Base-by-base conservation (phyloP, 1,139 yeast species). In the Pichia sp. region DNA sequence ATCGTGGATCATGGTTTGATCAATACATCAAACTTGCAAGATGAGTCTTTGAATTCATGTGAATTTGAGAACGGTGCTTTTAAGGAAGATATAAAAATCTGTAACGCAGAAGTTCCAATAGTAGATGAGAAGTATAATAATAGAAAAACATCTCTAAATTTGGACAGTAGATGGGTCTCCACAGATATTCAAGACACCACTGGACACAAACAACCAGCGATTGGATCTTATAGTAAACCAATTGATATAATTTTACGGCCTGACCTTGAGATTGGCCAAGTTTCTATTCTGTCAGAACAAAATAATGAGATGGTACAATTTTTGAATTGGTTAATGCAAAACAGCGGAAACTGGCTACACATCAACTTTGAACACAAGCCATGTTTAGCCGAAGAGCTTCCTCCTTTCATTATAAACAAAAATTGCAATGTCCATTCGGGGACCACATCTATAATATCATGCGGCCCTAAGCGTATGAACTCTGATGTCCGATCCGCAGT, bases 401-500 rank as follows among this genome's bases (percentile, higher is more conserved):
- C 49, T 4, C 29, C 38, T 1, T 52, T 48, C 39, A 48, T 61
- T 23, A 39, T 49, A 5, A 33, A 35, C 4, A 36, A 52, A 10
- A 44, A 48, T 16, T 16, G 23, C 23, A 16, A 16, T 4, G 60
- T 26, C n/a, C 27, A 44, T 5, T n/a, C 35, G 3, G 34, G 37
- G 27, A 49, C 60, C 2, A 55, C 58, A 7, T 64, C 66, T 1
- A 53, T 65, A 5, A 56, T 65, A 27, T 55, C 65, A 3, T 65
- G 68, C 49, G 68, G 68, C 4, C 68, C 69, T 3, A 50, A 55
- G 9, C 47, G 53, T 6, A 42, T 65, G 49, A 62, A 60, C 44
- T 54, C 59, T 3, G 67, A 60, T 41, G 64, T 62, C 10, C 54
- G 67, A 28, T 46, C 52, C 5, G 60, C 60, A 1, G 59, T 60